Percentiles rank a stretch among this genome's conserved stretches.
phyloP scores from a whole-genome alignment of 2,329 filamentous ascomycete species.

The Dactylellina cionopaga region DNA sequence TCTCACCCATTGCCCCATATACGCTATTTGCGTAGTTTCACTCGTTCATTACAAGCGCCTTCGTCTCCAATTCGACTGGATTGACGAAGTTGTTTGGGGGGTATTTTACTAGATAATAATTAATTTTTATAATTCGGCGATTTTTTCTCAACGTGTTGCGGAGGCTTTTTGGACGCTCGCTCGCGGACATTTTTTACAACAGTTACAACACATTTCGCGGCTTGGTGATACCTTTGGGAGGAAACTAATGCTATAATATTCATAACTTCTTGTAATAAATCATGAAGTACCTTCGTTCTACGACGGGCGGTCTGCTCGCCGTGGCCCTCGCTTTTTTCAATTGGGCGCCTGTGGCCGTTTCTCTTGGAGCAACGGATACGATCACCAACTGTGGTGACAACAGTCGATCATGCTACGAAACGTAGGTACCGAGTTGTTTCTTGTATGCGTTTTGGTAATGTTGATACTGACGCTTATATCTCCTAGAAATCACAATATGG shows the following conservation, averaged over 20 bases:
- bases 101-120: slow-evolving; percentile 43
- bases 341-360: slow-evolving; percentile 30
- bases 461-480: slow-evolving; percentile 51
- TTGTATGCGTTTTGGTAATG: neutral
- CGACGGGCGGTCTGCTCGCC: slow-evolving; percentile 35
- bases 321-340: slow-evolving; percentile 26
- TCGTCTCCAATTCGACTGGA: slow-evolving; percentile 40
- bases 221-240: slow-evolving; percentile 20
- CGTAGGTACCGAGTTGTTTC: slow-evolving; percentile 31
- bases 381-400: slow-evolving; percentile 72
- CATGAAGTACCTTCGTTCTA: slow-evolving; percentile 48
- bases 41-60: slow-evolving; percentile 42
- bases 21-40: slow-evolving; percentile 52
- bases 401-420: slow-evolving; percentile 66
- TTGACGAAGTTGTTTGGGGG: slow-evolving; percentile 29
- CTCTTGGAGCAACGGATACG: slow-evolving; percentile 63
- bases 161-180: slow-evolving; percentile 11
- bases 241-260: slow-evolving; percentile 38
- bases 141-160: neutral
- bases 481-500: slow-evolving; percentile 72
- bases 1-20: slow-evolving; percentile 48
- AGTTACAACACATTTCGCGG: slow-evolving; percentile 20
- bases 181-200: slow-evolving; percentile 31
- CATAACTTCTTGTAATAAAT: slow-evolving; percentile 31
- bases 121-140: slow-evolving; percentile 13